phyloP scores from a whole-genome alignment of 305 asterid species.

The Plantago coronopus region DNA sequence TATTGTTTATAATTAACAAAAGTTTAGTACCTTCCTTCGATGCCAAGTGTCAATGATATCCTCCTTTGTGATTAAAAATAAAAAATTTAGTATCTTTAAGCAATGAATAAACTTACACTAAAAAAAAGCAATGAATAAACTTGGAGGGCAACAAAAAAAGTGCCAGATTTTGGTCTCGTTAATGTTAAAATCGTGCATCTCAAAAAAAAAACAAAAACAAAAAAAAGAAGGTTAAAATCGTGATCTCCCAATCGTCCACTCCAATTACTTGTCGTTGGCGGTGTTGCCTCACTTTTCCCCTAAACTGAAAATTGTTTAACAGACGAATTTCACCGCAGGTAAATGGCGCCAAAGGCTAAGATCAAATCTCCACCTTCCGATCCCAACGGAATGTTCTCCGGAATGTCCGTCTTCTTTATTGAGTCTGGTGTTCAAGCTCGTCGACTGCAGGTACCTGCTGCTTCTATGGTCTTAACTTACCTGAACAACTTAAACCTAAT shows the following conservation, averaged over 20 bases:
- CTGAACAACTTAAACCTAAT: neutral
- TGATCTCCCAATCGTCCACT: neutral
- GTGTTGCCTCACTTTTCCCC: neutral
- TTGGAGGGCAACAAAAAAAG: too few relatives aligned
- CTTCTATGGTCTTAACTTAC: constrained; percentile 5
- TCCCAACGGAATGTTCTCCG: constrained; percentile 78
- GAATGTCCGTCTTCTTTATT: constrained; percentile 50
- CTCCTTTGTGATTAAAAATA: too few relatives aligned
- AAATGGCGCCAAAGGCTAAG: constrained; percentile 79
- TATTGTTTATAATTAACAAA: too few relatives aligned
- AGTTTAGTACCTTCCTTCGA: too few relatives aligned
- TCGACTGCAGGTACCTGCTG: constrained; percentile 57
- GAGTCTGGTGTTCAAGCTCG: constrained; percentile 61
- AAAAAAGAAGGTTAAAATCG: too few relatives aligned
- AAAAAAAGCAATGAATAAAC: too few relatives aligned
- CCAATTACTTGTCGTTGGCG: neutral
- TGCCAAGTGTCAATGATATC: too few relatives aligned
- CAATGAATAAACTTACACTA: too few relatives aligned
- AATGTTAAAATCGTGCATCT: too few relatives aligned
- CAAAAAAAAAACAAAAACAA: too few relatives aligned
- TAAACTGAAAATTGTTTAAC: constrained; percentile 5
- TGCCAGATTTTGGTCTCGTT: too few relatives aligned
- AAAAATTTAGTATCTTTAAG: too few relatives aligned
- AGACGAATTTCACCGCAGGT: constrained; percentile 7
- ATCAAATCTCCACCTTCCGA: constrained; percentile 53